These are phyloP conservation scores for Babesia divergens DNA, from an alignment of 169 alveolate genomes.

Conservation along the genomic window DNA sequence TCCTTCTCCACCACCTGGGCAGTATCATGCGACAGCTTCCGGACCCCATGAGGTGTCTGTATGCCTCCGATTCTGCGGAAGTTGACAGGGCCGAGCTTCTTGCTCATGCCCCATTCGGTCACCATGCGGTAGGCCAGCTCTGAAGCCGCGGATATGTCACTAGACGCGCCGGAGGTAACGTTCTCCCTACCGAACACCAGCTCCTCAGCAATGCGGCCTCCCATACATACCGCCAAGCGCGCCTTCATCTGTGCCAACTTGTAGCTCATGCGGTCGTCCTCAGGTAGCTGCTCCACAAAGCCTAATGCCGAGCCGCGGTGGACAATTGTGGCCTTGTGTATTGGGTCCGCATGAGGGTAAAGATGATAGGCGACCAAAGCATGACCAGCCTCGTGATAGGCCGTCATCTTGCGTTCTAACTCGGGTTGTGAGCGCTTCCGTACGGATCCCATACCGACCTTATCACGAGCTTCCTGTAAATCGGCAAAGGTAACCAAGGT, in stretches of 20 bases:
- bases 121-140: constrained; percentile 85
- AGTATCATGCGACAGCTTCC: constrained; percentile 70
- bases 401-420: constrained; percentile 85
- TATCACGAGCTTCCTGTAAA: constrained; percentile 89
- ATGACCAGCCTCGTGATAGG: constrained; percentile 90
- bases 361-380: constrained; percentile 85
- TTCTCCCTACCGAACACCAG: constrained; percentile 86
- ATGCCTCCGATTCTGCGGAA: constrained; percentile 65
- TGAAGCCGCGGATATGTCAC: constrained; percentile 87
- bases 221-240: constrained; percentile 92
- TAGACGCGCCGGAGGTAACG: constrained; percentile 90
- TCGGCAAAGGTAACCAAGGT: constrained; percentile 72
- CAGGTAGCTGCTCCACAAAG: constrained; percentile 81
- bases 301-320: constrained; percentile 93
- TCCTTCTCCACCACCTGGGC: constrained; percentile 69
- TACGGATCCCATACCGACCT: constrained; percentile 91
- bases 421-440: constrained; percentile 81
- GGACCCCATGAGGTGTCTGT: constrained; percentile 55
- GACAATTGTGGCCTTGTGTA: constrained; percentile 93
- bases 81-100: constrained; percentile 79
- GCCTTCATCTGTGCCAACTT: constrained; percentile 86
- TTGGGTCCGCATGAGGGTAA: constrained; percentile 88
- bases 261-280: constrained; percentile 81
- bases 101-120: constrained; percentile 90
- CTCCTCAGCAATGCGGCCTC: constrained; percentile 94